These are phyloP conservation scores for Bretziella fagacearum DNA, from an alignment of 2,329 filamentous ascomycete species.

Conservation along the genomic window DNA sequence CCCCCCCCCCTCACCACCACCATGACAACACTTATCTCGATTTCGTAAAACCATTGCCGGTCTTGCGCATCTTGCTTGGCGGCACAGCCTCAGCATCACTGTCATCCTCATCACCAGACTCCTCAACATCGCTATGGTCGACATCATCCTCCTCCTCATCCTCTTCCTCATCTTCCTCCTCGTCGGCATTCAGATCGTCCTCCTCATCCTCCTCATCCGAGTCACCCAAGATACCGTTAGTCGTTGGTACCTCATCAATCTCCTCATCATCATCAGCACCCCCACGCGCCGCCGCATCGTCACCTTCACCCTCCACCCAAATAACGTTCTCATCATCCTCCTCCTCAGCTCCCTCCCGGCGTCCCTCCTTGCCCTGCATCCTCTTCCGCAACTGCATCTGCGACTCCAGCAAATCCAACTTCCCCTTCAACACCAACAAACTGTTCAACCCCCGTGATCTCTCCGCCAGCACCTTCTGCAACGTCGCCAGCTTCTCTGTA, in stretches of 20 bases:
- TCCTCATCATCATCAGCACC: constrained; percentile 35
- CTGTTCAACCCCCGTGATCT: constrained; percentile 67
- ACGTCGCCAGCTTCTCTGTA: constrained; percentile 55
- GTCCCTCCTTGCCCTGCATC: constrained; percentile 31
- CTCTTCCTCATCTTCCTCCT: constrained; percentile 29
- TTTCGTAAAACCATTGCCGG: constrained; percentile 23
- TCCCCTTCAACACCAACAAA: constrained; percentile 77
- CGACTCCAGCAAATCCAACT: constrained; percentile 82
- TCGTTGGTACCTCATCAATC: constrained; percentile 39
- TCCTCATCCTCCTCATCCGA: constrained; percentile 43
- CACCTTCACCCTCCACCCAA: constrained; percentile 62
- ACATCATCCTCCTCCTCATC: constrained; percentile 42
- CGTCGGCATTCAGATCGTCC: constrained; percentile 27
- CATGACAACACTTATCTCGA: constrained; percentile 22
- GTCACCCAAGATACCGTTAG: constrained; percentile 38
- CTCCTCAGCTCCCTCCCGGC: constrained; percentile 23
- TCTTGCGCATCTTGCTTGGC: constrained; percentile 30
- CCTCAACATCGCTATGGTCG: constrained; percentile 39
- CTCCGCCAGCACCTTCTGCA: constrained; percentile 78
- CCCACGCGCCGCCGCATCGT: constrained; percentile 21
- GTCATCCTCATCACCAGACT: constrained; percentile 40
- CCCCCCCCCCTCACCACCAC: not conserved
- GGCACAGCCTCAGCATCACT: constrained; percentile 33
- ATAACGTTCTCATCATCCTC: constrained; percentile 50
- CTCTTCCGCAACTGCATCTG: constrained; percentile 67